Conservation (phyloP, 148 eudicot species). For the Talinum fruticosum region DNA sequence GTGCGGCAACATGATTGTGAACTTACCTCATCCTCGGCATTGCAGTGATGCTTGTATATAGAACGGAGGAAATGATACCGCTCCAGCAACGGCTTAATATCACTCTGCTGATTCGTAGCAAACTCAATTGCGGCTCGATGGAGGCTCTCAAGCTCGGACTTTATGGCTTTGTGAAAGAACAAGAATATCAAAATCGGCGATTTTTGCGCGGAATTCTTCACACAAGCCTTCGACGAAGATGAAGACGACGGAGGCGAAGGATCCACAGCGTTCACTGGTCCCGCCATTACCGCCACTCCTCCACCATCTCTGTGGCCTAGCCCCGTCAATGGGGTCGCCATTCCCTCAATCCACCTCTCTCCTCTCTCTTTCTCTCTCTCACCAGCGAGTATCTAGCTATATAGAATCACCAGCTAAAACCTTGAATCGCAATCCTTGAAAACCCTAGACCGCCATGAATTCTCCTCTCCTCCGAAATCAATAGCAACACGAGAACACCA, state of each 20-base stretch:
- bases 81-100: conserved; percentile 61
- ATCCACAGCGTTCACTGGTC: conserved; percentile 49
- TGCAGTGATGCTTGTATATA: conserved; percentile 87
- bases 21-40: conserved; percentile 90
- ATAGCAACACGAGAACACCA: conserved; percentile 17
- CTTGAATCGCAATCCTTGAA: neutral
- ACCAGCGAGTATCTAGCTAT: neutral
- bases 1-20: neutral
- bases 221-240: conserved; percentile 20
- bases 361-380: neutral
- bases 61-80: conserved; percentile 68
- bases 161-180: conserved; percentile 87
- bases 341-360: conserved; percentile 12
- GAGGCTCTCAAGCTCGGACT: conserved; percentile 70
- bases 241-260: conserved; percentile 33
- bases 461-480: neutral
- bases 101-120: conserved; percentile 49
- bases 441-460: conserved; percentile 19
- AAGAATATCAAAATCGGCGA: conserved; percentile 87
- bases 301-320: conserved; percentile 61
- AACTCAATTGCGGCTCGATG: conserved; percentile 69
- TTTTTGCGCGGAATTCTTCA: conserved; percentile 38
- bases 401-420: neutral
- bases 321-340: conserved; percentile 90
- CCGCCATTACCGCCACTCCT: conserved; percentile 70